These are phyloP conservation scores for Mucor irregularis DNA, from an alignment of 371 early-diverging fungal species.

Conservation along the genomic window DNA sequence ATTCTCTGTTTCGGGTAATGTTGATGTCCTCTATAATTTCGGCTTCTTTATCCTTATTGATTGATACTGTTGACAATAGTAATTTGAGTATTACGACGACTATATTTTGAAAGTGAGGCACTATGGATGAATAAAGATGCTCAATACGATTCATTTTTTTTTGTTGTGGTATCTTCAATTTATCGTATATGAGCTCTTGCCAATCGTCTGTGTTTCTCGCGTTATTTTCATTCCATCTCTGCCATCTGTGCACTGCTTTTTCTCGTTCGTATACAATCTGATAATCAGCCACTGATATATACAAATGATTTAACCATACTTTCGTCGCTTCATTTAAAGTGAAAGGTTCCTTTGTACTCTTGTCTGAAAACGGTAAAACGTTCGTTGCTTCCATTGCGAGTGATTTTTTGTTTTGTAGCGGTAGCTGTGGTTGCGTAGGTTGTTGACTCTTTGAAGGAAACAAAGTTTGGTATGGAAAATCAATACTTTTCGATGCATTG, in stretches of 20 bases:
- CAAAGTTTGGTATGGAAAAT: slow-evolving; percentile 42
- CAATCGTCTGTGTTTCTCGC: slow-evolving; percentile 3
- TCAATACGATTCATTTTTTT: slow-evolving; percentile 12
- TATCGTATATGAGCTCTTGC: slow-evolving; percentile 3
- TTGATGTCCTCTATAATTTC: slow-evolving; percentile 55
- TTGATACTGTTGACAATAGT: slow-evolving; percentile 40
- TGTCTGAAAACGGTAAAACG: slow-evolving; percentile 41
- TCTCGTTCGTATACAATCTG: slow-evolving; percentile 65
- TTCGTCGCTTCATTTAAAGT: slow-evolving; percentile 63
- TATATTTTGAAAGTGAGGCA: slow-evolving; percentile 50
- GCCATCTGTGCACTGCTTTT: slow-evolving; percentile 49
- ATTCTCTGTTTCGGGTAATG: slow-evolving; percentile 66
- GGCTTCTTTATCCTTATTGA: slow-evolving; percentile 19
- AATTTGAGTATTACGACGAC: slow-evolving; percentile 51
- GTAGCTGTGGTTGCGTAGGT: neutral
- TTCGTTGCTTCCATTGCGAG: neutral
- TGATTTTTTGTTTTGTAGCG: neutral
- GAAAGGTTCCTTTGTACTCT: slow-evolving; percentile 46
- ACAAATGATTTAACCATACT: slow-evolving; percentile 60
- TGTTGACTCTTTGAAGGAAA: slow-evolving; percentile 42
- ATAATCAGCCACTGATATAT: slow-evolving; percentile 57
- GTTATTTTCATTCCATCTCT: slow-evolving; percentile 10
- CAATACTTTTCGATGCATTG: slow-evolving; percentile 25
- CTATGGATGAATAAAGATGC: slow-evolving; percentile 34
- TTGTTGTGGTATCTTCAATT: neutral